Percentiles rank a stretch among this genome's conserved stretches.
Conservation (phyloP, 2,329 filamentous ascomycete species). For the Venturia asperata region DNA sequence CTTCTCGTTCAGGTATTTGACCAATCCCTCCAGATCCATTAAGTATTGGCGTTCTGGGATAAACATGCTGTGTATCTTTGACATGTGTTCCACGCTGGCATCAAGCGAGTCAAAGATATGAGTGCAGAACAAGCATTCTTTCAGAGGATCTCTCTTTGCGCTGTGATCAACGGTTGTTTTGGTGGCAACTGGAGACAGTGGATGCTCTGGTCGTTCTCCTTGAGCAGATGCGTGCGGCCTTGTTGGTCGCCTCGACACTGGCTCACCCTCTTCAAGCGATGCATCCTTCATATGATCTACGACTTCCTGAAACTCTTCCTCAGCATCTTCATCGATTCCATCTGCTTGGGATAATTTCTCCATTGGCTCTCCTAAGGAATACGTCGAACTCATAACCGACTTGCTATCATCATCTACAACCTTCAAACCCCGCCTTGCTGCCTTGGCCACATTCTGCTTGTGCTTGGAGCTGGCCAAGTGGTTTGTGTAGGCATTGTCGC, state of each 20-base stretch:
- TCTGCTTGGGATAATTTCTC: slow-evolving; percentile 41
- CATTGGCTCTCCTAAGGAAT: slow-evolving; percentile 79
- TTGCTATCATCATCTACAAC: slow-evolving; percentile 51
- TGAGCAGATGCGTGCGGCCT: slow-evolving; percentile 35
- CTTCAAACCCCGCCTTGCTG: slow-evolving; percentile 38
- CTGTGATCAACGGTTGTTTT: slow-evolving; percentile 27
- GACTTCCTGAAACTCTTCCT: slow-evolving; percentile 69
- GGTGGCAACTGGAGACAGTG: slow-evolving; percentile 31
- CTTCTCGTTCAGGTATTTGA: slow-evolving; percentile 71
- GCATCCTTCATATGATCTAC: slow-evolving; percentile 70
- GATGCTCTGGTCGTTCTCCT: slow-evolving; percentile 30
- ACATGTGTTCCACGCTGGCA: slow-evolving; percentile 85
- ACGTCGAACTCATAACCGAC: slow-evolving; percentile 83
- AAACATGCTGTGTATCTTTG: slow-evolving; percentile 88
- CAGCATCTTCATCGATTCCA: slow-evolving; percentile 58
- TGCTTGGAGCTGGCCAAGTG: slow-evolving; percentile 90
- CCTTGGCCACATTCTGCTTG: slow-evolving; percentile 55
- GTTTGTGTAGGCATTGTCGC: slow-evolving; percentile 91
- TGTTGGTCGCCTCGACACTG: slow-evolving; percentile 34
- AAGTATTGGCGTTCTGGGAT: slow-evolving; percentile 84
- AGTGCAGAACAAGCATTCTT: slow-evolving; percentile 84
- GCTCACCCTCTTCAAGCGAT: slow-evolving; percentile 43
- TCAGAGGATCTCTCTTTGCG: slow-evolving; percentile 24
- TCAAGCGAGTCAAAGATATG: slow-evolving; percentile 63
- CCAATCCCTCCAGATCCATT: slow-evolving; percentile 71